phyloP scores from a whole-genome alignment of 257 asterid genomes.

The Nicotiana attenuata region DNA sequence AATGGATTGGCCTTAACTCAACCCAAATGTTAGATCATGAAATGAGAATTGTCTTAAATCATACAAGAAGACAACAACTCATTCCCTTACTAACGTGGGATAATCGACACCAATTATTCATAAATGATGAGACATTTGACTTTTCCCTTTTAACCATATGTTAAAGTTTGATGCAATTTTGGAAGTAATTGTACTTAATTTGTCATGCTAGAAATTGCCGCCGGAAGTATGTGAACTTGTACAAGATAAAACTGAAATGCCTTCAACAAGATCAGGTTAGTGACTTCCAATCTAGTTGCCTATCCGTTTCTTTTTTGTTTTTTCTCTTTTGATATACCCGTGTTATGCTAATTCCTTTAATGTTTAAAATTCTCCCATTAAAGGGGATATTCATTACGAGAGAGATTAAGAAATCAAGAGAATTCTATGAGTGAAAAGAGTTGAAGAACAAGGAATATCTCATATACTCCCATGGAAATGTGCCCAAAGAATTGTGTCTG shows the following conservation, averaged over 20 bases:
- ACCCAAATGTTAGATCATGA: background rate
- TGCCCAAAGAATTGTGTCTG: background rate
- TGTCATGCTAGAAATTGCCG: conserved; percentile 57
- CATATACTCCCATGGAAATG: background rate
- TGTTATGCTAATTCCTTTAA: background rate
- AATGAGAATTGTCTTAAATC: background rate
- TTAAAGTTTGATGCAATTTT: background rate
- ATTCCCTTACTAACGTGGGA: background rate
- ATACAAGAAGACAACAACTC: background rate
- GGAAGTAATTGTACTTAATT: conserved; percentile 7
- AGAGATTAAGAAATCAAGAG: background rate
- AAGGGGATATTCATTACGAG: background rate
- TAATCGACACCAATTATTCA: background rate
- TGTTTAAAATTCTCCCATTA: background rate
- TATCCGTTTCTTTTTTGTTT: background rate
- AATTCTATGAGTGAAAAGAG: background rate
- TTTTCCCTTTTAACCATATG: background rate
- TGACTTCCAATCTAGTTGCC: conserved; percentile 13
- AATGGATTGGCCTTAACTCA: background rate
- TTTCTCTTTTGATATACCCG: background rate
- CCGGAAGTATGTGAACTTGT: conserved; percentile 73
- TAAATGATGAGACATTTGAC: background rate
- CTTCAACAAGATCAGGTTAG: conserved; percentile 80
- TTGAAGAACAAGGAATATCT: conserved; percentile 2
- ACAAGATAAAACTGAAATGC: conserved; percentile 78